Evolutionary conservation across 129 eudicot species (phyloP), one percentile per base, ranked within the genome.

Genomic region (Escallonia herrerae): DNA sequence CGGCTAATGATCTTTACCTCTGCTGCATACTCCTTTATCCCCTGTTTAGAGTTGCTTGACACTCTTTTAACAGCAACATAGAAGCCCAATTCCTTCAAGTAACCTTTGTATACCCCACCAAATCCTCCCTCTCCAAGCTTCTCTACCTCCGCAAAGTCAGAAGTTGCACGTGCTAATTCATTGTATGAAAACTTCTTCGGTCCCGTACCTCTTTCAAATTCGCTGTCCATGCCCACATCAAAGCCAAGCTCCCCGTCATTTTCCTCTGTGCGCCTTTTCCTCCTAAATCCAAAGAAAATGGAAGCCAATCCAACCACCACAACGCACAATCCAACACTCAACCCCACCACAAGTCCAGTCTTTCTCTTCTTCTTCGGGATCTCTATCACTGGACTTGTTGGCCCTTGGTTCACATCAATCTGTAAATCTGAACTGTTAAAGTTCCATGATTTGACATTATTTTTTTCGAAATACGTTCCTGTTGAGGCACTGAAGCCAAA

Each of bases 401-500:
- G 54, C 3, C 9, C 54, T 49, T 2, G 0, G 33, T 22, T 22
- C 33, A 22, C 54, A 49, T 49, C 54, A 7, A 49, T n/a, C 11
- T 9, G 38, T 40, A 68, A 40, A 57, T 22, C 62, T 0, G 82
- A 65, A 57, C 77, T 77, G 14, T 6, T 53, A 39, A 81, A 81
- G 56, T 62, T 60, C 82, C 72, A 77, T n/a, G 72, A 49, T 40
- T 56, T 49, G 4, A 82, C 40, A 4, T 11, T 68, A 43, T 71
- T 73, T 43, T 39, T 70, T 62, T 67, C 60, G n/a, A 11, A 60
- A 0, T 0, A 11, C 38, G 4, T 2, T 41, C 74, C 68, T 7
- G 76, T 74, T 6, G 81, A 56, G 2, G 81, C 81, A 14, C 81
- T 52, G 56, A 82, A 78, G 47, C 83, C 83, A 9, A 82, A 70